Percentiles rank a stretch among this genome's conserved stretches.
Evolutionary conservation across 257 asterid species (phyloP).

Genomic region (Capsicum pubescens): DNA sequence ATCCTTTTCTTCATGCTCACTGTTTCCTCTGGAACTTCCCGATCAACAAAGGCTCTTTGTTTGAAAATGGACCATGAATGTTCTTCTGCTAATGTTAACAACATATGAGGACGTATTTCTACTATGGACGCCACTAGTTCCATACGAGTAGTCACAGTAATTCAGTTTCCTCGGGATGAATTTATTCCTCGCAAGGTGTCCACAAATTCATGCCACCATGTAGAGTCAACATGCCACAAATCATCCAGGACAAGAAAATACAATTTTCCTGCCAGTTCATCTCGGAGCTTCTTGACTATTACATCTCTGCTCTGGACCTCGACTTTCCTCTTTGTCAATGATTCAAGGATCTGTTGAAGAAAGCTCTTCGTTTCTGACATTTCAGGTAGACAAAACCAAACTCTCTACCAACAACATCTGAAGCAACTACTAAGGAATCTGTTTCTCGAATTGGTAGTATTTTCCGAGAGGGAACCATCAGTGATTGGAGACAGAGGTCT

Average conservation of each 20-base stretch:
- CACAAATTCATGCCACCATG: conserved; percentile 17
- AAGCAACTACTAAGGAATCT: not conserved
- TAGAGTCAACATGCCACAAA: conserved; percentile 32
- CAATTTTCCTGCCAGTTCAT: not conserved
- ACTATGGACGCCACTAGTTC: conserved; percentile 19
- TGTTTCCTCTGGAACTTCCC: conserved; percentile 17
- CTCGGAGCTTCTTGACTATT: conserved; percentile 20
- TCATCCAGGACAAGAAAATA: conserved; percentile 44
- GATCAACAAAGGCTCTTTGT: conserved; percentile 28
- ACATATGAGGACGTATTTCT: not conserved
- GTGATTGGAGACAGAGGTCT: not conserved
- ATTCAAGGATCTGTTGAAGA: conserved; percentile 27
- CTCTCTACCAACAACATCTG: conserved; percentile 32
- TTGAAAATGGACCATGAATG: conserved; percentile 37
- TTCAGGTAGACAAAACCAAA: conserved; percentile 44
- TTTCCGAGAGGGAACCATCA: not conserved
- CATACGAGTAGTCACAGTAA: conserved; percentile 39
- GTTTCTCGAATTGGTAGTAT: not conserved
- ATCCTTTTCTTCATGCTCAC: not conserved
- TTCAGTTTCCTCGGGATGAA: conserved; percentile 28
- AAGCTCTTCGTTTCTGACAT: conserved; percentile 27
- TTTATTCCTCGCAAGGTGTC: not conserved
- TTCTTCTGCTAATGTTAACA: not conserved
- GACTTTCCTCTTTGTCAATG: not conserved
- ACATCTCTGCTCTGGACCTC: conserved; percentile 21